Conservation (phyloP, 2,329 filamentous ascomycete species). For the Basipetospora chlamydospora region DNA sequence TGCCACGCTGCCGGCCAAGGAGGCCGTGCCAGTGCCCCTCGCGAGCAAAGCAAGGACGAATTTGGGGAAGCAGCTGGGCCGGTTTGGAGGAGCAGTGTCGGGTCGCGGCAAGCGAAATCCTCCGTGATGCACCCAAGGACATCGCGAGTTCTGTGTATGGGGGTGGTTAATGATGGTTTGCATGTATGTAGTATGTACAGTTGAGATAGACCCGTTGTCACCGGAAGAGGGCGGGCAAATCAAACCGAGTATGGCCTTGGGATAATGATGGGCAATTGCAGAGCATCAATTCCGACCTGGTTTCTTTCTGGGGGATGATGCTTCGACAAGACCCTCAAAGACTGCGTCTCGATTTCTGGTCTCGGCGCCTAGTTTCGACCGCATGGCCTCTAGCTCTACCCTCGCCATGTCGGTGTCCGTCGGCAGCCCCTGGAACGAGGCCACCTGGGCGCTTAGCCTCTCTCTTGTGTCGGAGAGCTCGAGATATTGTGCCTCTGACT, state of each 20-base stretch:
- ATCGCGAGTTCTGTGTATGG: too few relatives aligned
- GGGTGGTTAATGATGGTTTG: neutral
- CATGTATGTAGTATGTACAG: neutral
- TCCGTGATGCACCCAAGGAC: too few relatives aligned
- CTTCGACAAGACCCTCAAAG: conserved; percentile 59
- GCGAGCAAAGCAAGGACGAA: conserved; percentile 42
- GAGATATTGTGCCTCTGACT: conserved; percentile 43
- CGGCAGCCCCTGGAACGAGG: conserved; percentile 56
- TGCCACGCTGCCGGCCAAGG: conserved; percentile 33
- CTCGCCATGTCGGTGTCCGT: conserved; percentile 55
- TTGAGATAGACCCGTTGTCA: too few relatives aligned
- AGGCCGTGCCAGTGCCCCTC: conserved; percentile 26
- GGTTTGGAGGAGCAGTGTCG: conserved; percentile 56
- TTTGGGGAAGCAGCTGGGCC: conserved; percentile 53
- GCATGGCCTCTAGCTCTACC: conserved; percentile 52
- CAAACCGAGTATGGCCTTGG: too few relatives aligned
- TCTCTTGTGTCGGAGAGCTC: conserved; percentile 42
- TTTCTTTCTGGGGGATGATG: conserved; percentile 20
- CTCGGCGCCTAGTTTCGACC: conserved; percentile 46
- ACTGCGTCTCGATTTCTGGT: conserved; percentile 52
- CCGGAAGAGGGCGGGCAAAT: too few relatives aligned
- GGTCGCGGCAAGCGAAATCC: conserved; percentile 42
- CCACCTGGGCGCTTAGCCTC: conserved; percentile 46
- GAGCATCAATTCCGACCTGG: neutral
- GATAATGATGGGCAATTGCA: neutral